Evolutionary conservation across 441 rosid species (phyloP), one percentile per base, ranked within the genome.

Genomic region (Gossypium davidsonii): DNA sequence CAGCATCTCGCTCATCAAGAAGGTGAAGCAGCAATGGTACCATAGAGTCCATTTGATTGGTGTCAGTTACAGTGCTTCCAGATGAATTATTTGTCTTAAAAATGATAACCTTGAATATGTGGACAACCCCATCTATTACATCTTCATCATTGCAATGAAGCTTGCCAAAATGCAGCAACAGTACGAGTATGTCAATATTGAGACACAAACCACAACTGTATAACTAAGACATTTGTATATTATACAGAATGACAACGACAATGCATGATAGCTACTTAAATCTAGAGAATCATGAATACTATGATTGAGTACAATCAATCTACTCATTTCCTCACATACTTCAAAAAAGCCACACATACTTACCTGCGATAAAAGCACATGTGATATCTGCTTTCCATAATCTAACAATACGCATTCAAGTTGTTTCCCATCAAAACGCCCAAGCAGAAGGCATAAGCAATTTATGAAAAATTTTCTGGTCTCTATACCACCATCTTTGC

Each of bases 391-490:
- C 75, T 76, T 74, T 75, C 98, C 92, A 75, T 84, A 87, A 69
- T 87, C 94, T 23, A 84, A 85, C 67, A 89, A 42, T 34, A 75
- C 74, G 71, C 76, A 83, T 79, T 88, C 91, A 37, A 92, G 80
- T 78, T 84, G 91, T 83, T 85, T 89, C 72, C 85, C 76, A 73
- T 86, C 91, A 71, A 89, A 79, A 56, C 97, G 97, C 58, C 98
- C 97, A 85, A 94, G 84, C 39, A 94, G 81, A 76, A 94, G 98
- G 86, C 98, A 94, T 75, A 94, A 76, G 80, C 96, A 91, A 78
- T 83, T 89, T 51, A 92, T 75, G 83, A 94, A 94, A 85, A 94
- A 92, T 72, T 86, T 91, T 66, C 81, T 86, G 73, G 93, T 92
- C 84, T 87, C 94, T 49, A 83, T 63, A 75, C 90, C 80, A 80